phyloP scores from a whole-genome alignment of 148 eudicot species.

The Chenopodium album region DNA sequence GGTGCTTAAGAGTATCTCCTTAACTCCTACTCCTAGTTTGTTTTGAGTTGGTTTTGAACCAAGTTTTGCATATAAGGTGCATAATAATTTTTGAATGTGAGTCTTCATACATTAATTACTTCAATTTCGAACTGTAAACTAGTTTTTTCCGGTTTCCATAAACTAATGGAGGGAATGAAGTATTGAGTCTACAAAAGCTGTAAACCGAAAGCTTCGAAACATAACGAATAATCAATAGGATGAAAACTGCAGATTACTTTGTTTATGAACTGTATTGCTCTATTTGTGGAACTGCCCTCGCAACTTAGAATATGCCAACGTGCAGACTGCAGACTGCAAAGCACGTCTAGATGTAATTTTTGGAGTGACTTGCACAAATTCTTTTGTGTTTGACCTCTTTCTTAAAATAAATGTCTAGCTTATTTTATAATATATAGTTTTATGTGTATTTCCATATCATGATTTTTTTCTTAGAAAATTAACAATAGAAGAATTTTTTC shows the following conservation, averaged over 20 bases:
- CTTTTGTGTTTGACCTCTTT: constrained; percentile 8
- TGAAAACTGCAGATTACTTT: background rate
- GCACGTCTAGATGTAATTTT: constrained; percentile 10
- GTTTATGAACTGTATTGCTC: background rate
- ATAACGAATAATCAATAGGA: background rate
- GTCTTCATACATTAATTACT: too few relatives aligned
- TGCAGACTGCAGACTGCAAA: constrained; percentile 15
- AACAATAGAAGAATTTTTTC: background rate
- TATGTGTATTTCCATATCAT: background rate
- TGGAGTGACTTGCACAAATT: constrained; percentile 19
- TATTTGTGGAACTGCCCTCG: background rate
- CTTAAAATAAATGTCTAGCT: background rate
- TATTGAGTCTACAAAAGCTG: too few relatives aligned
- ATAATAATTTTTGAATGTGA: too few relatives aligned
- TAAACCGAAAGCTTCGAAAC: too few relatives aligned
- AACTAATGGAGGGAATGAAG: too few relatives aligned
- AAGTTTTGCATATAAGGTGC: too few relatives aligned
- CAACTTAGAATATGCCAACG: background rate
- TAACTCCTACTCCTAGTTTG: too few relatives aligned
- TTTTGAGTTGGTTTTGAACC: too few relatives aligned
- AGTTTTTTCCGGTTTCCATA: too few relatives aligned
- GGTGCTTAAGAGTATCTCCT: too few relatives aligned
- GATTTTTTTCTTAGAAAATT: background rate
- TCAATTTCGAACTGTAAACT: too few relatives aligned
- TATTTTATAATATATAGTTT: background rate